Base-by-base conservation (phyloP, 192 early-diverging fungal species). In the Coemansia sp. region DNA sequence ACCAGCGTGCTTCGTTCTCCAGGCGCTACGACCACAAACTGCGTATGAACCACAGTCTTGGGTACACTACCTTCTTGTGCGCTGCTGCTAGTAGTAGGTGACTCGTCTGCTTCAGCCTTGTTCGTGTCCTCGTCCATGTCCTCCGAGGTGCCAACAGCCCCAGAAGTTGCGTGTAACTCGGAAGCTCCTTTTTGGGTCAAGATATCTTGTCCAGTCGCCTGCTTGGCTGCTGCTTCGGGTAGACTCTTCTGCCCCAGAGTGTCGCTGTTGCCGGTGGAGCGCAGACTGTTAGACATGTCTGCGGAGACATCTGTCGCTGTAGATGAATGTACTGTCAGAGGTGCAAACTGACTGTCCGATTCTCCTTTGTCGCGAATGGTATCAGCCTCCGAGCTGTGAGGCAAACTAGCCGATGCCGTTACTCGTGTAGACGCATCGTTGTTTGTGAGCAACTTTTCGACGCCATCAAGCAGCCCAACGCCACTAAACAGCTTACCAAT, bases 11-110 rank as follows among this genome's bases (percentile, higher is more conserved):
- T 61, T 19, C 36, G 34, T 17, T 31, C 46, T 51, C 60, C 67
- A 31, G 67, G 59, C 4, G 67, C 67, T 44, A 69, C 67, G 11
- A 69, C 67, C 12, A 69, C 42, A 48, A 69, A 61, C 59, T 69
- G 67, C 31, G 67, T 69, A 17, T 38, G 67, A 12, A 69, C 42
- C 7, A 69, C 59, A n/a, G 67, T 69, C 23, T 69, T 61, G 17
- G 59, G 32, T 7, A 2, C 59, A 23, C 36, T 39, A n/a, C 3
- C 5, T 7, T 29, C 11, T 15, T 25, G 51, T 12, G n/a, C 66
- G 14, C 27, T 39, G 55, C 66, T 59, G 15, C 53, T 36, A 21
- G 66, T 39, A 31, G 55, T 44, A 29, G 38, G 29, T 1, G 29
- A 32, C 50, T 55, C 21, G 10, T 45, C 39, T 19, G 23, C 50